Evolutionary conservation across 805 yeast genomes (phyloP), one percentile per base, ranked within the genome.

Genomic region (Suhomyces sp.): DNA sequence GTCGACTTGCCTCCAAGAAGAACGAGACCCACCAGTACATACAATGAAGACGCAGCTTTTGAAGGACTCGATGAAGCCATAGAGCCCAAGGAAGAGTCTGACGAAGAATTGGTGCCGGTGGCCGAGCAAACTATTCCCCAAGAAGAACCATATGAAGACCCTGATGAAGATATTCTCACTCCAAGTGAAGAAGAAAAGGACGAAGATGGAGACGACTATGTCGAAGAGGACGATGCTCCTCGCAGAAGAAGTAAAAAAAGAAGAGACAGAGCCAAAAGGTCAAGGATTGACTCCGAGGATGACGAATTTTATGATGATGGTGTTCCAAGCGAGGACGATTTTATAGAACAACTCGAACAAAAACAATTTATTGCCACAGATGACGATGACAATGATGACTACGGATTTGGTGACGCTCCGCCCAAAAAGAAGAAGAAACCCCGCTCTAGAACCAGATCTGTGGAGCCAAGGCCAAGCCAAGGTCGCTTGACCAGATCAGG

Each of bases 321-420:
- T 10, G 50, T 43, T 22, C 35, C 39, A 23, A 50, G 43, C 8
- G 33, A 31, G 6, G 48, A 36, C 35, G 64, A 58, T 11, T 60
- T 52, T 30, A 28, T 60, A 11, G 56, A 58, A 25, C 48, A 47
- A 35, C 52, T 65, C 32, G 53, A 58, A 38, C 64, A 62, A 33
- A 53, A 53, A 32, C 47, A 51, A 23, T 67, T 67, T 30, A 44
- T 67, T 31, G 72, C 68, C 18, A 44, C 63, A 1, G 72, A 67
- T 33, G 65, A 58, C 19, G 71, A 65, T 17, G 42, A 37, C 9
- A 11, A 19, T 9, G 40, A 29, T 12, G 42, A 38, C 17, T 41
- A 16, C 23, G 42, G 45, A 2, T 42, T 37, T 27, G 31, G 51
- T 44, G n/a, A 32, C 37, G 17, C 42, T 28, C 25, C 32, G 28